A percentile compares a stretch with the other conserved stretches of the same genome.
These are phyloP conservation scores for Mycena pura DNA, from an alignment of 768 basidiomycete species.

Conservation along the genomic window DNA sequence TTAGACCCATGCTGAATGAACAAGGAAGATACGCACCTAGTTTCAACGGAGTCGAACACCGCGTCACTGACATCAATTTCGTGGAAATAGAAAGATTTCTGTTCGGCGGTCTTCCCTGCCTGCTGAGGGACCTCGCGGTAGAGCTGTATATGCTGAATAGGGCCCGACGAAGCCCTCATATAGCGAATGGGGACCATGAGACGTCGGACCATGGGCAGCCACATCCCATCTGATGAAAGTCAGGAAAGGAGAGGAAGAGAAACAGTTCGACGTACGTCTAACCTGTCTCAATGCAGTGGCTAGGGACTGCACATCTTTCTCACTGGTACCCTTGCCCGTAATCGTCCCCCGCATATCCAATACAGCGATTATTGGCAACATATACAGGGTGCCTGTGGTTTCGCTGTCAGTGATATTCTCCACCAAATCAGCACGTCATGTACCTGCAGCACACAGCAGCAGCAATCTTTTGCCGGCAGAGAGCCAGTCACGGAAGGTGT, in stretches of 20 bases:
- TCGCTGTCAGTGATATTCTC: too few relatives aligned
- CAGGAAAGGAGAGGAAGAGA: neutral
- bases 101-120: neutral
- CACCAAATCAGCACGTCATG: neutral
- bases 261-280: neutral
- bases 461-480: neutral
- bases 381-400: neutral
- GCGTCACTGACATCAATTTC: neutral
- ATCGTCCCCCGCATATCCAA: neutral
- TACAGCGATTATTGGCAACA: neutral
- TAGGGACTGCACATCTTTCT: neutral
- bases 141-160: neutral
- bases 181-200: neutral
- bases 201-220: neutral
- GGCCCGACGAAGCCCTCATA: neutral
- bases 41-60: neutral
- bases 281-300: neutral
- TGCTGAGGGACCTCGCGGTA: neutral
- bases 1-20: too few relatives aligned
- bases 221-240: neutral
- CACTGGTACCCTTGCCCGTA: neutral
- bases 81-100: neutral
- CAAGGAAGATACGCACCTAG: neutral
- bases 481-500: slow-evolving; percentile 1
- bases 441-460: neutral